These are phyloP conservation scores for Corylus heterophylla DNA, from an alignment of 306 rosid species.

Conservation along the genomic window DNA sequence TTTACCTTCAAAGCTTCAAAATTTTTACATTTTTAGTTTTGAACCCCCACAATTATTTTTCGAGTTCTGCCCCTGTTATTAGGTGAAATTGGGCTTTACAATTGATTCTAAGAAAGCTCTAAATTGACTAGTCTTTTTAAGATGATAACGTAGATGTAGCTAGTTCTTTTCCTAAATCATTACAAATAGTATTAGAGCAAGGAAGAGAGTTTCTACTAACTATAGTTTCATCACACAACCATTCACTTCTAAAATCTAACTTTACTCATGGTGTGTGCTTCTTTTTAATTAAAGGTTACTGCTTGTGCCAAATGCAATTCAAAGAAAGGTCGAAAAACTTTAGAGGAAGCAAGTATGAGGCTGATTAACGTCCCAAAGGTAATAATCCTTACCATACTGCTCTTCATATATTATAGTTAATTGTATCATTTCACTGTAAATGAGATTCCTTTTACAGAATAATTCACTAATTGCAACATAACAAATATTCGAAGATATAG, in stretches of 20 bases:
- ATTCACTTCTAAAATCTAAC: constrained; percentile 7
- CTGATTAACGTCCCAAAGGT: constrained; percentile 81
- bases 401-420: neutral
- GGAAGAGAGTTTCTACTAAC: neutral
- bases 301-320: constrained; percentile 91
- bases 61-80: too few relatives aligned
- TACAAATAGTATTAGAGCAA: too few relatives aligned
- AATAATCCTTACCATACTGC: constrained; percentile 16
- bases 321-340: constrained; percentile 74
- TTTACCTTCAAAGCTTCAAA: too few relatives aligned
- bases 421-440: neutral
- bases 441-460: constrained; percentile 10
- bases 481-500: constrained; percentile 16
- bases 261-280: constrained; percentile 12
- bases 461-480: constrained; percentile 14
- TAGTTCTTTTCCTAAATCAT: too few relatives aligned
- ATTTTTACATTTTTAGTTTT: too few relatives aligned
- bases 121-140: too few relatives aligned
- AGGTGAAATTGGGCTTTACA: too few relatives aligned
- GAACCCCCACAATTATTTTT: too few relatives aligned
- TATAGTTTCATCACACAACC: constrained; percentile 7
- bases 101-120: too few relatives aligned
- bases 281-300: constrained; percentile 59
- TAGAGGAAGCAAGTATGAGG: constrained; percentile 90
- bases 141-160: too few relatives aligned